These are phyloP conservation scores for Tetrahymena borealis DNA, from an alignment of 73 alveolate genomes.

Conservation along the genomic window DNA sequence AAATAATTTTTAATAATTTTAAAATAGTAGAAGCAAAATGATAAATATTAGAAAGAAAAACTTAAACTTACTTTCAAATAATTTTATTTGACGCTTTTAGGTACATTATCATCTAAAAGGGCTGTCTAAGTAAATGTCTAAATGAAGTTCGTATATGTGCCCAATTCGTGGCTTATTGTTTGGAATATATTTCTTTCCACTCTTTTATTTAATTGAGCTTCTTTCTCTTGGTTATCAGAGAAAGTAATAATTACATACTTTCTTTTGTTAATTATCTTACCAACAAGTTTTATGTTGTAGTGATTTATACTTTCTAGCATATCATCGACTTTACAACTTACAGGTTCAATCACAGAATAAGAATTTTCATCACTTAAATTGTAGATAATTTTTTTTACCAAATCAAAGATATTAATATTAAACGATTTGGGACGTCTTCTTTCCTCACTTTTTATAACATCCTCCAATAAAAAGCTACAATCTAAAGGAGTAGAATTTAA, in stretches of 20 bases:
- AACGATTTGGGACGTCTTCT: background rate
- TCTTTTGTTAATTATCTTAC: background rate
- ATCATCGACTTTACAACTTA: background rate
- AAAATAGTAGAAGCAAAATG: no score
- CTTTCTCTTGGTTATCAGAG: background rate
- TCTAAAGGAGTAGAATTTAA: no score
- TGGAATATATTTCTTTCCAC: background rate
- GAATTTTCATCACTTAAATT: background rate
- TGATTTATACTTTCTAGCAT: background rate
- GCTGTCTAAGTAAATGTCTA: background rate
- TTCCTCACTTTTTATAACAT: background rate
- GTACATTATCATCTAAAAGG: background rate
- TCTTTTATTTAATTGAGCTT: background rate
- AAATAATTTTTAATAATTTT: background rate
- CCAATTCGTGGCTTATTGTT: background rate
- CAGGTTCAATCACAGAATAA: background rate
- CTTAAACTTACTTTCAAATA: background rate
- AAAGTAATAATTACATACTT: background rate
- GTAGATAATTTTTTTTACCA: background rate
- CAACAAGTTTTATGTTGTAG: background rate
- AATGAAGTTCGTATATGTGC: background rate
- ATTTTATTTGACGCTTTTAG: background rate
- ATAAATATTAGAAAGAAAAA: no score
- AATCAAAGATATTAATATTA: background rate
- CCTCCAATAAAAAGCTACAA: background rate